A percentile compares a stretch with the other conserved stretches of the same genome.
Evolutionary conservation across 495 filamentous ascomycete species (phyloP).

Genomic region (Aspergillus saccharolyticus): DNA sequence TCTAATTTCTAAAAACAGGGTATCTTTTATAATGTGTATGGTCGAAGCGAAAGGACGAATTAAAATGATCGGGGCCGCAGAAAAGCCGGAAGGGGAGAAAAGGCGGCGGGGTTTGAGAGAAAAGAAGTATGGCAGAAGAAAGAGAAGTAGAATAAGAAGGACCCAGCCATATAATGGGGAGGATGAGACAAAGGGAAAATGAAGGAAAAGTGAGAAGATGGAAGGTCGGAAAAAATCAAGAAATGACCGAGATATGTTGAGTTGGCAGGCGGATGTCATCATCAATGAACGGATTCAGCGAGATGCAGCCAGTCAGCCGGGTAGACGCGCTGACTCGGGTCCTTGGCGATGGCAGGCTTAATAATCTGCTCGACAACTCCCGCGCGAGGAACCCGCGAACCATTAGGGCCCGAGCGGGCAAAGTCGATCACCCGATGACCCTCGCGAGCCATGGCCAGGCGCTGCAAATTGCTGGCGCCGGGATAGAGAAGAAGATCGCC

Average conservation of each 20-base stretch:
- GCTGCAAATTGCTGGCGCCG: constrained; percentile 38
- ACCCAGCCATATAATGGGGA: background rate
- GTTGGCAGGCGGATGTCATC: background rate
- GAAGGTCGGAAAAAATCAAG: constrained; percentile 7
- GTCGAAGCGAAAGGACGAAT: constrained; percentile 5
- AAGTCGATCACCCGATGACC: constrained; percentile 46
- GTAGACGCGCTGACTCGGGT: constrained; percentile 31
- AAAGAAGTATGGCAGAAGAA: constrained; percentile 8
- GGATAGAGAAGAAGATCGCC: constrained; percentile 50
- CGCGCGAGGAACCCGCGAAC: constrained; percentile 36
- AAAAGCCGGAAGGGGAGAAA: constrained; percentile 2
- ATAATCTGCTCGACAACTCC: constrained; percentile 42
- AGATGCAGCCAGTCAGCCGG: constrained; percentile 33
- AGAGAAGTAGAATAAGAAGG: background rate
- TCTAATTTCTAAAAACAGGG: constrained; percentile 11
- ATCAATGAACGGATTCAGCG: background rate
- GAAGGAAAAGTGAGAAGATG: background rate
- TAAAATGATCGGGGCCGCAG: background rate
- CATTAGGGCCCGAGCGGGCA: constrained; percentile 35
- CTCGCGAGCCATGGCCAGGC: constrained; percentile 44
- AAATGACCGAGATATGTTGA: background rate
- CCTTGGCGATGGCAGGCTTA: constrained; percentile 38
- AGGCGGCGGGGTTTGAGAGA: too few relatives aligned
- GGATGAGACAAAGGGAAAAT: constrained; percentile 6
- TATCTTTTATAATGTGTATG: constrained; percentile 11